Base-by-base conservation (phyloP, 2,329 filamentous ascomycete genomes). In the Ambrosiella beaveri region DNA sequence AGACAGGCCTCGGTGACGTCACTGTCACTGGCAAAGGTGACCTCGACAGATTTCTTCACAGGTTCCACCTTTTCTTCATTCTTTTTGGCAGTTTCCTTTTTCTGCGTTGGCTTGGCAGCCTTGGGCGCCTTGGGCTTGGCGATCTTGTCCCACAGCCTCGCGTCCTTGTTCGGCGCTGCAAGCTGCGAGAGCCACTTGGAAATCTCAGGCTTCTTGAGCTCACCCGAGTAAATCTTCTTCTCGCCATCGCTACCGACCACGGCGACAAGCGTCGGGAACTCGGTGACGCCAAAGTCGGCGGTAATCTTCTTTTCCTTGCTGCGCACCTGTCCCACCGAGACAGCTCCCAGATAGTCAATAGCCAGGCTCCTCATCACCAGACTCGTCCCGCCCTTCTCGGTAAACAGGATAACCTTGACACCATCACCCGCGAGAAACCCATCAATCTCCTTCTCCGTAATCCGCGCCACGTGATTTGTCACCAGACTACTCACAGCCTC, bases 311-410 rank as follows among this genome's bases (percentile, higher is more conserved):
- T 76, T 69, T 96, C 88, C 70, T 90, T 95, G 72, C 85, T 76
- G 59, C 89, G 81, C 58, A 95, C 78, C 70, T 97, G 91, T 7
- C 82, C 91, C 40, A 98, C 75, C 2, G 79, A 76, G 62, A 97
- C 81, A 58, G 81, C 80, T 40, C 84, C 89, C 35, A 93, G 76
- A 70, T 91, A 98, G 67, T 97, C 93, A 65, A 96, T 88, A 6
- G 93, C 90, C 57, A 97, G 70, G 61, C 88, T 84, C 69, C 86
- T 86, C 63, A 96, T 72, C 27, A 95, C 75, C 9, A 89, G 81
- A 67, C 87, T 91, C 0, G 87, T 91, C 5, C 85, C 84, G 19
- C 89, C 88, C 74, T 97, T 98, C 59, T 95, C 87, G 1, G 87
- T 94, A 71, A 98, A 97, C 2, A 98, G 74, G 39, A 98, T 81